Evolutionary conservation across 371 early-diverging fungal species (phyloP), one percentile per base, ranked within the genome.

Genomic region (Gilbertella persicaria): DNA sequence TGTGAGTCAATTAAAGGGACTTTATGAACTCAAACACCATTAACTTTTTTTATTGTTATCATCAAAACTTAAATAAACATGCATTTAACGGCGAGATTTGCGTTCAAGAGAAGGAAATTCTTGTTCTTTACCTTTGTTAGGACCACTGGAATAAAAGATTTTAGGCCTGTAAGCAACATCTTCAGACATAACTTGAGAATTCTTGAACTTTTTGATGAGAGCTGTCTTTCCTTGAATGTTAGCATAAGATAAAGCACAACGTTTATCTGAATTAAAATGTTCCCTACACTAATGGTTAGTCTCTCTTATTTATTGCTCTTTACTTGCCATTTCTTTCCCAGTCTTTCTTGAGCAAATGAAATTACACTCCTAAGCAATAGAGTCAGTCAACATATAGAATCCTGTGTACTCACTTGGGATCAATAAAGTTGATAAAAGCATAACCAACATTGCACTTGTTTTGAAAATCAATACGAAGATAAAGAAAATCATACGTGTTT

Each of bases 381-480:
- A 50, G 37, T 13, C 45, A 28, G 29, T 33, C 14, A 43, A 12
- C 3, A 46, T 2, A 28, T 91, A 58, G 79, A 89, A 17, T 33
- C 13, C 13, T 9, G 74, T 58, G 0, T 29, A 13, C 42, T 39
- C 79, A 82, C 70, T 68, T 61, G 12, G 78, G 51, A 42, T 80
- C 71, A 42, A 79, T 74, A 67, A 95, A 93, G 69, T 95, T 94
- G 55, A 94, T 87, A 66, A 95, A 95, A 3, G 94, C 94, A 63
- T 94, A 92, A 2, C 90, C 92, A 16, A 89, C 89, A 63, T 92
- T 92, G 60, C 92, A 92, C 56, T 79, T 68, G 64, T 93, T 94
- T 62, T 81, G 84, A 66, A 94, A 95, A 61, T 95, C 96, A 77
- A 95, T 93, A 33, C 96, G 72, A 19, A 95, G 73, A 69, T 95